These are phyloP conservation scores for Hirsutella rhossiliensis DNA, from an alignment of 2,329 filamentous ascomycete species.

Conservation along the genomic window DNA sequence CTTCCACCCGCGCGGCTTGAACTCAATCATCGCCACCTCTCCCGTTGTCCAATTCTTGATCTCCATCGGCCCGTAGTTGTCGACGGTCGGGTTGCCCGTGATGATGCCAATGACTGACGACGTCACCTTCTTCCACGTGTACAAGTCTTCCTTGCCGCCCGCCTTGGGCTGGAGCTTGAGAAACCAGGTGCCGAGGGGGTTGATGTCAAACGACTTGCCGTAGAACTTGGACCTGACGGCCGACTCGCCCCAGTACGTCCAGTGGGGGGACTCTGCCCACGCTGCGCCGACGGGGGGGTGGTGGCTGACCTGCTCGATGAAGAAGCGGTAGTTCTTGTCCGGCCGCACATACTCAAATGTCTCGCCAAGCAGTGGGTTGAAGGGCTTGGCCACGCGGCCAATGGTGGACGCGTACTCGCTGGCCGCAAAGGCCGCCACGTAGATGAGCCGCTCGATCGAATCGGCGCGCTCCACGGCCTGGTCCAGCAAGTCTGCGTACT, in stretches of 20 bases:
- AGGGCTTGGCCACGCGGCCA: constrained; percentile 91
- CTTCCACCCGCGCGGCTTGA: constrained; percentile 94
- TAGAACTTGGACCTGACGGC: constrained; percentile 95
- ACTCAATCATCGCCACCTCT: constrained; percentile 79
- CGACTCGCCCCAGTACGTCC: constrained; percentile 97
- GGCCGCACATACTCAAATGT: constrained; percentile 94
- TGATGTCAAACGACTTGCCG: constrained; percentile 94
- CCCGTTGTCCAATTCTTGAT: constrained; percentile 96
- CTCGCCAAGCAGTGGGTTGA: constrained; percentile 91
- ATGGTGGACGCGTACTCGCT: constrained; percentile 97
- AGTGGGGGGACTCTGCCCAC: constrained; percentile 82
- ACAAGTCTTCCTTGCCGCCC: constrained; percentile 72
- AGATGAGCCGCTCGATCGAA: constrained; percentile 83
- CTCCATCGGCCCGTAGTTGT: constrained; percentile 96
- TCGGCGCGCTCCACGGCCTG: constrained; percentile 75
- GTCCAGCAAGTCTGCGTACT: constrained; percentile 88
- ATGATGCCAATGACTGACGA: constrained; percentile 98
- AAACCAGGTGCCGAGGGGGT: constrained; percentile 95
- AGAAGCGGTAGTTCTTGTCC: constrained; percentile 96
- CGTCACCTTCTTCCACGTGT: constrained; percentile 98
- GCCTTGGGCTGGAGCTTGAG: constrained; percentile 65
- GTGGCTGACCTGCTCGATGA: constrained; percentile 96
- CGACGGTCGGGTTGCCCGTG: constrained; percentile 89
- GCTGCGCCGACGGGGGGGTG: constrained; percentile 91
- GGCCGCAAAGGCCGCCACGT: constrained; percentile 89